Evolutionary conservation across 352 stramenopile species (phyloP), one percentile per base, ranked within the genome.

Genomic region (Phytopythium boreale): DNA sequence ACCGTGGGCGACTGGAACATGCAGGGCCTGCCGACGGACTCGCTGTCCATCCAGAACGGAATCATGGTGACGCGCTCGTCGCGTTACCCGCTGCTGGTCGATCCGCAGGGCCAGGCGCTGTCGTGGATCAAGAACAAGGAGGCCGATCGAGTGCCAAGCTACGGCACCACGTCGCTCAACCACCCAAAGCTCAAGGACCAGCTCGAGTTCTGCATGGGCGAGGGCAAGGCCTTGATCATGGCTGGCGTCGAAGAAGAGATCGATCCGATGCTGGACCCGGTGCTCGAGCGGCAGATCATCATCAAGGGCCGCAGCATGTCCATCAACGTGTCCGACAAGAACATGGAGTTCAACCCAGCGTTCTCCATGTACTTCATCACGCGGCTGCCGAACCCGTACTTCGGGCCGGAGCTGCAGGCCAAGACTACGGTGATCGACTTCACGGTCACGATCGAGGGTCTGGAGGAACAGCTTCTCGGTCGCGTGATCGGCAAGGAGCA

Each of bases 311-410:
- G 97, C 50, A 95, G 92, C 65, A 96, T 98, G 84, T 98, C 96
- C 39, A 97, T 99, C 69, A 98, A 98, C 62, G 93, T 99, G 6
- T 98, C 94, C 53, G 97, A 99, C 84, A 99, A 99, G 80, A 95
- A 98, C 79, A 99, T 99, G 96, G 96, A 99, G 73, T 99, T 97
- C 71, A 97, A 98, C 68, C 91, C 95, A 10, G 92, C 91, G 24
- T 99, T 99, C 71, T 97, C 93, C 49, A 93, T 99, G 79, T 99
- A 98, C 72, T 99, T 99, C 65, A 99, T 99, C 67, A 99, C 97
- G 6, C 82, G 97, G 1, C 75, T 99, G 59, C 97, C 97, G 19
- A 99, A 99, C 67, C 97, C 97, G 44, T 97, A 97, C 71, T 99
- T 99, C 55, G 96, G 89, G 8, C 97, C 97, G 1, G 97, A 99